phyloP scores from a whole-genome alignment of 306 rosid species.

The Cucumis sativus region DNA sequence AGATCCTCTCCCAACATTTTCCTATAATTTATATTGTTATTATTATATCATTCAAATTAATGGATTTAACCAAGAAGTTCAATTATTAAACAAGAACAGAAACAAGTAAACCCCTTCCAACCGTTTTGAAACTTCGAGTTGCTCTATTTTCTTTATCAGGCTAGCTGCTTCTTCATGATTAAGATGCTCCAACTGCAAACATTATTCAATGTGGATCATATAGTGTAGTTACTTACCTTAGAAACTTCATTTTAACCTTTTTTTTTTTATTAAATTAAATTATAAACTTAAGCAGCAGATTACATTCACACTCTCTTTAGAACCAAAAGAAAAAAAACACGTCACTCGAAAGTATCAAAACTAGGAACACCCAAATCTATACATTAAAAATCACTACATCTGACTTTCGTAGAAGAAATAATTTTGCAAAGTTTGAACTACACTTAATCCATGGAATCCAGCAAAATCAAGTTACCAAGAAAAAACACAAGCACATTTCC shows the following conservation, averaged over 20 bases:
- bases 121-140: conserved; percentile 68
- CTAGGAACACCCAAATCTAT: not conserved
- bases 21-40: conserved; percentile 18
- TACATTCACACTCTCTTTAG: not conserved
- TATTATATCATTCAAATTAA: not conserved
- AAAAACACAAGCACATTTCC: not conserved
- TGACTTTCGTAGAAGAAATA: not conserved
- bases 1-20: conserved; percentile 58
- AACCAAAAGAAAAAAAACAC: not conserved
- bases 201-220: not conserved
- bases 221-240: too few species aligned
- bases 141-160: conserved; percentile 58
- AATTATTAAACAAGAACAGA: not conserved
- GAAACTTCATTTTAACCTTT: not conserved
- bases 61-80: not conserved
- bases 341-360: not conserved
- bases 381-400: too few species aligned
- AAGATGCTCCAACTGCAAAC: conserved; percentile 37
- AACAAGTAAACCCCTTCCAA: conserved; percentile 10
- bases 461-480: not conserved
- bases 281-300: not conserved
- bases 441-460: not conserved
- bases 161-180: conserved; percentile 40
- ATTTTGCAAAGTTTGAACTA: not conserved
- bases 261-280: not conserved